Conservation (phyloP, 2,329 filamentous ascomycete species). For the Ophiostoma fasciatum region DNA sequence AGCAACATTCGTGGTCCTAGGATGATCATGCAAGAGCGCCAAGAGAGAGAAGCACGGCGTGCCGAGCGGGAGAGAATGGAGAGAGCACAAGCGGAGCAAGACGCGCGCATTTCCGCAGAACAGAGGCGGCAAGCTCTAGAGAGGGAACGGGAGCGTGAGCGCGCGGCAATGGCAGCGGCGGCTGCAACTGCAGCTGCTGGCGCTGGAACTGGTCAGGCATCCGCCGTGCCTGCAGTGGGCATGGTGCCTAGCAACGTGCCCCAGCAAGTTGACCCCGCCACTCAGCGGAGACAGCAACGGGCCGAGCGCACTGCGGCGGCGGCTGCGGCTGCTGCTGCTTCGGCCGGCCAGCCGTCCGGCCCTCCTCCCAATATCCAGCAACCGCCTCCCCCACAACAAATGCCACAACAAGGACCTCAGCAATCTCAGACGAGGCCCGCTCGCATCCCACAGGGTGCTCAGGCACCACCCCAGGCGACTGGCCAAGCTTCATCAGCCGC, state of each 20-base stretch:
- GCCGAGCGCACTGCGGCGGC: constrained; percentile 14
- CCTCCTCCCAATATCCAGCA: constrained; percentile 5
- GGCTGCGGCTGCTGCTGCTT: too few species aligned
- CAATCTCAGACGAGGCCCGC: constrained; percentile 4
- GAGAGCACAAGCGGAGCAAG: constrained; percentile 42
- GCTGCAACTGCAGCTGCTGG: constrained; percentile 17
- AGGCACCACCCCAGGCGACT: not conserved
- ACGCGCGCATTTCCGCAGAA: constrained; percentile 39
- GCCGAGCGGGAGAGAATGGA: constrained; percentile 51
- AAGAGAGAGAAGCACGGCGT: constrained; percentile 57
- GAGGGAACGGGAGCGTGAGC: constrained; percentile 26
- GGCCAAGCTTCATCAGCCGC: not conserved
- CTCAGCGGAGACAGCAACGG: constrained; percentile 21
- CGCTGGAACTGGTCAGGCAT: constrained; percentile 11
- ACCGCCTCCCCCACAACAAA: constrained; percentile 7
- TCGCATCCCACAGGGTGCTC: constrained; percentile 2
- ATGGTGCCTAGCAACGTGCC: not conserved
- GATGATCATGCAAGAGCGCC: constrained; percentile 81
- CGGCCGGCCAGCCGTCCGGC: constrained; percentile 5
- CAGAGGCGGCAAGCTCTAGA: constrained; percentile 23
- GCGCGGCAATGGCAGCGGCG: constrained; percentile 34
- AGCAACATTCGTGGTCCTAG: constrained; percentile 64
- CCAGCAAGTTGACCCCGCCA: constrained; percentile 20
- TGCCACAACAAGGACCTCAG: constrained; percentile 5
- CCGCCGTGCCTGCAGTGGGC: not conserved